A percentile compares a stretch with the other conserved stretches of the same genome.
These are phyloP conservation scores for Wickerhamiella qilinensis DNA, from an alignment of 805 yeast genomes.

Conservation along the genomic window DNA sequence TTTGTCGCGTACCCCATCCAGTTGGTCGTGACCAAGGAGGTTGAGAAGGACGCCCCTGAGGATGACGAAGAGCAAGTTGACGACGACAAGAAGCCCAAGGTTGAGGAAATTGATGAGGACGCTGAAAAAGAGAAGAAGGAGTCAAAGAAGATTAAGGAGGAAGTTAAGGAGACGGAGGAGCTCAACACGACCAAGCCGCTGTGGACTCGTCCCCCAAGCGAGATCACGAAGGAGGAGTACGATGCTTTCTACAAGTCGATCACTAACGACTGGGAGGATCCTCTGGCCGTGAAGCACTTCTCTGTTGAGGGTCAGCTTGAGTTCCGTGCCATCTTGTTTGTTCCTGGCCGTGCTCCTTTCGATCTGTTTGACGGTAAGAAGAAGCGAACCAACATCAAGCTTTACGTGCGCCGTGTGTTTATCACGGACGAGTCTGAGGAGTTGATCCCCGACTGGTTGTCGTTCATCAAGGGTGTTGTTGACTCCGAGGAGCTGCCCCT, in stretches of 20 bases:
- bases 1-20: conserved; percentile 98
- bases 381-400: conserved; percentile 98
- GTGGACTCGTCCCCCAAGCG: conserved; percentile 99
- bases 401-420: conserved; percentile 98
- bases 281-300: conserved; percentile 98
- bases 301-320: conserved; percentile 99
- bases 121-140: conserved; percentile 57
- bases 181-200: conserved; percentile 97
- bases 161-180: conserved; percentile 92
- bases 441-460: conserved; percentile 96
- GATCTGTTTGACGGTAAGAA: conserved; percentile 96
- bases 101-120: conserved; percentile 65
- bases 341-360: conserved; percentile 99
- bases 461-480: conserved; percentile 96
- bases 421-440: conserved; percentile 99
- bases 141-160: conserved; percentile 81
- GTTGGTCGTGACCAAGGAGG: conserved; percentile 95
- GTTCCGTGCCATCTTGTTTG: conserved; percentile 92
- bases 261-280: conserved; percentile 99
- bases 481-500: conserved; percentile 99
- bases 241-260: conserved; percentile 98
- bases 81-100: conserved; percentile 52
- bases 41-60: conserved; percentile 90
- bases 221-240: conserved; percentile 95
- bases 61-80: conserved; percentile 46